Percentiles rank a stretch among this genome's conserved stretches.
These are phyloP conservation scores for Paramecium pentaurelia DNA, from an alignment of 73 alveolate species.

Conservation along the genomic window DNA sequence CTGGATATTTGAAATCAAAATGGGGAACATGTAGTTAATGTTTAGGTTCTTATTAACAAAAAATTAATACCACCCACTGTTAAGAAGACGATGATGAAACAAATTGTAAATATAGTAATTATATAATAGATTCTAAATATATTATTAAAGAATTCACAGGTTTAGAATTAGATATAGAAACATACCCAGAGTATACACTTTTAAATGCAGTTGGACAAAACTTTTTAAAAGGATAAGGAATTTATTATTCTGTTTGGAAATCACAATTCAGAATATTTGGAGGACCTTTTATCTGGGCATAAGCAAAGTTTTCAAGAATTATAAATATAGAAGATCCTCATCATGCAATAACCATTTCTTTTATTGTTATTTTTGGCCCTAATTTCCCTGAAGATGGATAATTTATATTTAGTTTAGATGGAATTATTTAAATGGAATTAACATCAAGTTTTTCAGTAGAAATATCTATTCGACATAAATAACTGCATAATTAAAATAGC, in stretches of 20 bases:
- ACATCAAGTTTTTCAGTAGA: not conserved
- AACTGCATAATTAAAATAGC: not conserved
- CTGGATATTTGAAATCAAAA: not conserved
- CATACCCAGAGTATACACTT: not conserved
- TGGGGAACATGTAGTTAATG: not conserved
- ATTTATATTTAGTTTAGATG: not conserved
- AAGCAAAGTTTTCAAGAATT: not conserved
- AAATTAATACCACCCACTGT: not conserved
- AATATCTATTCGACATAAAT: not conserved
- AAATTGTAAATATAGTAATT: not conserved
- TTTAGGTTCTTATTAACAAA: not conserved
- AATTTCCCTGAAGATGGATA: not conserved
- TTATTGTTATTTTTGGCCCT: not conserved
- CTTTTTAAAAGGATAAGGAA: not conserved
- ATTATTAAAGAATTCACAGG: not conserved
- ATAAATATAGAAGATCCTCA: not conserved
- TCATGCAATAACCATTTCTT: not conserved
- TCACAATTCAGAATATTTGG: not conserved
- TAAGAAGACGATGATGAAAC: not conserved
- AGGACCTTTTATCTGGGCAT: not conserved
- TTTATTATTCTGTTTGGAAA: not conserved
- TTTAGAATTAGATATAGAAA: not conserved
- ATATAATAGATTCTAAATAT: not conserved
- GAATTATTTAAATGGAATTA: not conserved
- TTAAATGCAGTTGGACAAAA: not conserved